Evolutionary conservation across 441 rosid genomes (phyloP).

Genomic region (Mallotus repandus): DNA sequence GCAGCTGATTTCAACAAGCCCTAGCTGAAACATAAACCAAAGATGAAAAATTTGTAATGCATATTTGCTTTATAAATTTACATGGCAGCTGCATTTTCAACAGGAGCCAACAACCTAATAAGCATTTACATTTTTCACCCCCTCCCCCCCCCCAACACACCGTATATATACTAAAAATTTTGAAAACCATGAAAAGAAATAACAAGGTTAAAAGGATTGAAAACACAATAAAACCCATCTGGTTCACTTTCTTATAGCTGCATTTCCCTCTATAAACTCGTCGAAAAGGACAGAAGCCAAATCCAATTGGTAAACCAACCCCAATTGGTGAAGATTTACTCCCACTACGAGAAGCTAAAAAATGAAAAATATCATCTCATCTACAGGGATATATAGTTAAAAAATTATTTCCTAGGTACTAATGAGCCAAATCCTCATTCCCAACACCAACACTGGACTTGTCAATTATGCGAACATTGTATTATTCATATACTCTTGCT

Average conservation of each 20-base stretch:
- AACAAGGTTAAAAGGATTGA: slow-evolving; percentile 11
- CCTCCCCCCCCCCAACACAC: slow-evolving; percentile 36
- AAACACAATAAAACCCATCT: slow-evolving; percentile 37
- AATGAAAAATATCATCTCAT: slow-evolving; percentile 31
- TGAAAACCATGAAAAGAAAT: slow-evolving; percentile 13
- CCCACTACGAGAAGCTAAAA: slow-evolving; percentile 26
- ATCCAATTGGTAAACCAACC: slow-evolving; percentile 35
- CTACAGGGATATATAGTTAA: slow-evolving; percentile 25
- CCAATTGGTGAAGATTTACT: slow-evolving; percentile 26
- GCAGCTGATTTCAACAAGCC: slow-evolving; percentile 10
- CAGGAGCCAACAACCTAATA: slow-evolving; percentile 41
- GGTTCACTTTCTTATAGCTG: slow-evolving; percentile 25
- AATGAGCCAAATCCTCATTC: slow-evolving; percentile 64
- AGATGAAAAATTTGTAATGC: slow-evolving; percentile 28
- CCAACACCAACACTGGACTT: slow-evolving; percentile 64
- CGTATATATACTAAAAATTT: slow-evolving; percentile 21
- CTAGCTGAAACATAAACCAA: slow-evolving; percentile 23
- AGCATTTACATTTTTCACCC: slow-evolving; percentile 63
- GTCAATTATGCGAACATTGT: slow-evolving; percentile 76
- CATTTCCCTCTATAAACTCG: slow-evolving; percentile 25
- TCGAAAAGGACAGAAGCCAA: slow-evolving; percentile 31
- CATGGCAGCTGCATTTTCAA: slow-evolving; percentile 36
- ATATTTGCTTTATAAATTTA: slow-evolving; percentile 43
- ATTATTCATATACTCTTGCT: slow-evolving; percentile 77
- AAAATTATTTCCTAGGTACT: slow-evolving; percentile 24